Conservation (phyloP, 176 grass and related monocot genomes). For the Oryza australiensis region DNA sequence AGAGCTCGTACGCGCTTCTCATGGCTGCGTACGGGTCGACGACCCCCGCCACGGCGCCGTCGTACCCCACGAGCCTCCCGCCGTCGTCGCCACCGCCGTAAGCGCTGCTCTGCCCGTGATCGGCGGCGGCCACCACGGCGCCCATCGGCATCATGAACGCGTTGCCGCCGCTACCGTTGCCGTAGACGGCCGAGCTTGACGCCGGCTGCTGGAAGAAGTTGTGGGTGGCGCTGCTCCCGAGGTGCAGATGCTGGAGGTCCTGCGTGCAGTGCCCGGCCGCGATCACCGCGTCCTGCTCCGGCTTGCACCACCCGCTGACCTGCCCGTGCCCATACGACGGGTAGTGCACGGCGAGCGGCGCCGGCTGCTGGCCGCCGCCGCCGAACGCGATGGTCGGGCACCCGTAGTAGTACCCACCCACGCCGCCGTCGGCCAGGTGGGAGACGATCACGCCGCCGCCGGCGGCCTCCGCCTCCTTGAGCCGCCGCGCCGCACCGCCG, state of each 20-base stretch:
- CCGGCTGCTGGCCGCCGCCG: slow-evolving; percentile 28
- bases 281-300: slow-evolving; percentile 45
- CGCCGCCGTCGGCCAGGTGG: slow-evolving; percentile 38
- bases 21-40: slow-evolving; percentile 32
- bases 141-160: slow-evolving; percentile 41
- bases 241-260: slow-evolving; percentile 54
- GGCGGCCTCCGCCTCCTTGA: slow-evolving; percentile 45
- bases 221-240: slow-evolving; percentile 40
- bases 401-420: slow-evolving; percentile 41
- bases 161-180: slow-evolving; percentile 14
- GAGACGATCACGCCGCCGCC: slow-evolving; percentile 37
- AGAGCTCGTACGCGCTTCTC: slow-evolving; percentile 61
- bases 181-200: slow-evolving; percentile 43
- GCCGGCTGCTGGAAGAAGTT: slow-evolving; percentile 53
- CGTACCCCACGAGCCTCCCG: slow-evolving; percentile 45
- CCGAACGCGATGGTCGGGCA: slow-evolving; percentile 60
- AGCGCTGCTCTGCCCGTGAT: slow-evolving; percentile 47
- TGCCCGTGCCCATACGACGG: slow-evolving; percentile 36
- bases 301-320: slow-evolving; percentile 57
- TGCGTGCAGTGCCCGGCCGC: slow-evolving; percentile 34
- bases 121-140: slow-evolving; percentile 12
- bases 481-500: slow-evolving; percentile 45
- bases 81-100: slow-evolving; percentile 42
- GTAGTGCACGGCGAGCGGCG: slow-evolving; percentile 42
- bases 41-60: not conserved